These are phyloP conservation scores for Blastocystis sp. DNA, from an alignment of 352 stramenopile genomes.

Conservation along the genomic window DNA sequence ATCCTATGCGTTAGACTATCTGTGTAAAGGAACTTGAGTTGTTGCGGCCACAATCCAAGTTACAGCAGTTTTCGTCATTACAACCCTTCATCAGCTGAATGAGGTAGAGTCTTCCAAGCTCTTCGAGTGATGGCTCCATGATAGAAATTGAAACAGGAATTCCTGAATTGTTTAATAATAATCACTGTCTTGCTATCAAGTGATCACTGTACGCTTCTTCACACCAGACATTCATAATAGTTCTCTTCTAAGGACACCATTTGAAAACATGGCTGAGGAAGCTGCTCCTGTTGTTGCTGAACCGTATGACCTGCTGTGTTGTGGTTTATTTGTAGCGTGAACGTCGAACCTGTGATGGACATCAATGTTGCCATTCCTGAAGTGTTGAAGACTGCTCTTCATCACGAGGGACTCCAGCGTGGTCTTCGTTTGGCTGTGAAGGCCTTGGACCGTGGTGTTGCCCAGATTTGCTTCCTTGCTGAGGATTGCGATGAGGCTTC, in stretches of 20 bases:
- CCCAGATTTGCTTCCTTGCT: constrained; percentile 94
- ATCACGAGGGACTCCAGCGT: constrained; percentile 96
- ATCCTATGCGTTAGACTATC: not conserved
- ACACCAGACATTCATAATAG: constrained; percentile 14
- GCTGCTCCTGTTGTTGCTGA: constrained; percentile 60
- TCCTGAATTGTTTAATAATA: not conserved
- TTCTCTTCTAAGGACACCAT: constrained; percentile 64
- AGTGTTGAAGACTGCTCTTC: constrained; percentile 95
- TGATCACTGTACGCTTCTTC: not conserved
- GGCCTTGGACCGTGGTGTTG: constrained; percentile 91
- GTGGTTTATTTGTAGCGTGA: constrained; percentile 10
- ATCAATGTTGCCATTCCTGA: constrained; percentile 93
- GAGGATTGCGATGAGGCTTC: constrained; percentile 98
- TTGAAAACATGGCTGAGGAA: constrained; percentile 63
- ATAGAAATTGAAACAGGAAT: not conserved
- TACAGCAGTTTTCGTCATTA: constrained; percentile 32
- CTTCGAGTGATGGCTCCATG: not conserved
- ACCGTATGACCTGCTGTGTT: not conserved
- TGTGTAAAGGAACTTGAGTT: not conserved
- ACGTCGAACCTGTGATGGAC: constrained; percentile 49
- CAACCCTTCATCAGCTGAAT: constrained; percentile 29
- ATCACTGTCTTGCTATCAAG: not conserved
- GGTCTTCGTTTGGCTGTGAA: constrained; percentile 97
- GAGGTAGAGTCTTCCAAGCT: constrained; percentile 11
- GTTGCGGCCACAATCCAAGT: constrained; percentile 45